Evolutionary conservation across 176 grass and related monocot species (phyloP).

Genomic region (Cenchrus fungigraminus): DNA sequence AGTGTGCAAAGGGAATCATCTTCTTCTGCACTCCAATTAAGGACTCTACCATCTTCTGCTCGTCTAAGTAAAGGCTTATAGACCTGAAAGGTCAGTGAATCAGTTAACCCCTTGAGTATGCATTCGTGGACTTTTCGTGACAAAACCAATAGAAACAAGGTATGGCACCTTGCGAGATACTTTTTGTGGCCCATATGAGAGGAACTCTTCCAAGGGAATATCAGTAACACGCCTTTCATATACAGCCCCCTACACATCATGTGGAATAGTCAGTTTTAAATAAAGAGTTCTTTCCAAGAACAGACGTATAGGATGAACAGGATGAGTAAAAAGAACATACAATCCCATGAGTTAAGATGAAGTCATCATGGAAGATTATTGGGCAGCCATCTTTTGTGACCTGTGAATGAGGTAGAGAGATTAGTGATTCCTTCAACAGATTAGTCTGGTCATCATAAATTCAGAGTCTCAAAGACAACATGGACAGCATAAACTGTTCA

Average conservation of each 20-base stretch:
- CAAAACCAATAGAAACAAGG: background rate
- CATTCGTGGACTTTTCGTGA: background rate
- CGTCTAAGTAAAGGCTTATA: conserved; percentile 74
- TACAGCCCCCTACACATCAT: conserved; percentile 52
- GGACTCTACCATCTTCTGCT: conserved; percentile 64
- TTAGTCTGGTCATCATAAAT: conserved; percentile 1
- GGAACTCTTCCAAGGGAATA: conserved; percentile 78
- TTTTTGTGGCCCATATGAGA: conserved; percentile 80
- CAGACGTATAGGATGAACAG: background rate
- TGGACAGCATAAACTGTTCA: background rate
- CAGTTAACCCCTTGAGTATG: background rate
- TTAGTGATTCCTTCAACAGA: conserved; percentile 22
- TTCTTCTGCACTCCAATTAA: conserved; percentile 67
- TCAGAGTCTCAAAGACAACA: background rate
- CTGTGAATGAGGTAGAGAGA: conserved; percentile 47
- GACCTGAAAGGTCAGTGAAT: conserved; percentile 45
- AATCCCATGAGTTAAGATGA: conserved; percentile 60
- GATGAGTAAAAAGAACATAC: conserved; percentile 53
- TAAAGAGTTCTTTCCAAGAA: conserved; percentile 5
- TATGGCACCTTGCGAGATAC: conserved; percentile 51
- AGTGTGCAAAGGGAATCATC: conserved; percentile 81
- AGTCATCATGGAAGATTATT: conserved; percentile 91
- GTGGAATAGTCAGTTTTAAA: conserved; percentile 13
- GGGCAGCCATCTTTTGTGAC: conserved; percentile 83
- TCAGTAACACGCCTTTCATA: conserved; percentile 69